Evolutionary conservation across 2,329 filamentous ascomycete genomes (phyloP).

Genomic region (Colletotrichum trifolii): DNA sequence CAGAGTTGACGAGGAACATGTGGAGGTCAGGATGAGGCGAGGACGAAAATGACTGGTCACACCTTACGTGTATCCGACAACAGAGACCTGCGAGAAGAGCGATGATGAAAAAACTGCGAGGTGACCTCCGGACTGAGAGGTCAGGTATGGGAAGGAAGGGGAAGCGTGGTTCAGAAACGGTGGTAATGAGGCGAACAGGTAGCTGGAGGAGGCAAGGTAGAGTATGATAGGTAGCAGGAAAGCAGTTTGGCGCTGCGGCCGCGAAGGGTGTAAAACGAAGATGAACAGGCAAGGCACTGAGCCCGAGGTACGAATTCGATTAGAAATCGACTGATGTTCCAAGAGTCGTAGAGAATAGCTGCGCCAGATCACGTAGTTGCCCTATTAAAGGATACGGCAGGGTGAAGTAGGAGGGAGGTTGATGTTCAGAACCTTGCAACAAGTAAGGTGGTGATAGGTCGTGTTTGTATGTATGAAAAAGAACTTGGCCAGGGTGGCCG

Average conservation of each 20-base stretch:
- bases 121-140: too few species aligned
- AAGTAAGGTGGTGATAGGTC: too few species aligned
- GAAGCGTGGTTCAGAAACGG: slow-evolving; percentile 8
- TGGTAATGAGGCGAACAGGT: background rate
- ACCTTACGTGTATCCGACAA: slow-evolving; percentile 25
- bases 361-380: slow-evolving; percentile 25
- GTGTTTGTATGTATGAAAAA: slow-evolving; percentile 7
- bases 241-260: background rate
- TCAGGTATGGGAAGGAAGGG: slow-evolving; percentile 3
- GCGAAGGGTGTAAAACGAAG: background rate
- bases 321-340: slow-evolving; percentile 27
- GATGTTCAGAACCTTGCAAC: too few species aligned
- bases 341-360: slow-evolving; percentile 14
- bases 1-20: slow-evolving; percentile 23
- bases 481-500: slow-evolving; percentile 32
- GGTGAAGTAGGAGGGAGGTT: background rate
- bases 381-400: background rate
- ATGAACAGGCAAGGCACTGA: slow-evolving; percentile 2
- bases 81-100: slow-evolving; percentile 12
- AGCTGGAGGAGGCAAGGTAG: background rate
- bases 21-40: slow-evolving; percentile 29
- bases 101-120: background rate
- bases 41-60: slow-evolving; percentile 34
- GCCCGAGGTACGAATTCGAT: slow-evolving; percentile 11
- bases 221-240: too few species aligned